phyloP scores from a whole-genome alignment of 1,284 basidiomycete species.

The Naganishia sp. region DNA sequence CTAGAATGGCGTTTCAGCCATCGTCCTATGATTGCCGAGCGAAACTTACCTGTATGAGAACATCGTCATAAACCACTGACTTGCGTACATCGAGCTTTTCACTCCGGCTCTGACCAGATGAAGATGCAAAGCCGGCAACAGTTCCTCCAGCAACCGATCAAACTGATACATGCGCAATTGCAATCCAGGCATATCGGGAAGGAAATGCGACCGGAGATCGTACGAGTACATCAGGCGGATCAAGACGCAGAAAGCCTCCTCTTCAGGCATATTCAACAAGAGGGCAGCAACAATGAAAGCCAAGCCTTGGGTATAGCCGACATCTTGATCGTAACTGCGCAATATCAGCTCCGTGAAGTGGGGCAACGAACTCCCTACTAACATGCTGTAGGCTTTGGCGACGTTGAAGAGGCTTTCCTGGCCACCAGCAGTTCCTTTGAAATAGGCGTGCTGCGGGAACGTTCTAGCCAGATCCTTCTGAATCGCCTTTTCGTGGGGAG shows the following conservation, averaged over 20 bases:
- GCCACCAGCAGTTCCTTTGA: slow-evolving; percentile 82
- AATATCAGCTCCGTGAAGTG: background rate
- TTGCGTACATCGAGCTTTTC: slow-evolving; percentile 93
- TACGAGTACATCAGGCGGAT: slow-evolving; percentile 98
- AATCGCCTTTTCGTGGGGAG: slow-evolving; percentile 90
- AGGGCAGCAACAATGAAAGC: slow-evolving; percentile 94
- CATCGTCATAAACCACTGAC: slow-evolving; percentile 96
- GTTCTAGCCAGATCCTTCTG: slow-evolving; percentile 88
- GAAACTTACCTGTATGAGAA: slow-evolving; percentile 78
- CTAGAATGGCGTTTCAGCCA: slow-evolving; percentile 55
- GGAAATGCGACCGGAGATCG: slow-evolving; percentile 90
- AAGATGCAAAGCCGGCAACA: slow-evolving; percentile 83
- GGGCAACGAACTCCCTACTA: slow-evolving; percentile 39
- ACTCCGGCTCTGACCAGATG: slow-evolving; percentile 91
- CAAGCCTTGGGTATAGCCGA: slow-evolving; percentile 95
- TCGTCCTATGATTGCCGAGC: background rate
- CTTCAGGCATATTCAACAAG: slow-evolving; percentile 96
- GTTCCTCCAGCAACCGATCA: slow-evolving; percentile 88
- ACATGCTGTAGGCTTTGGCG: slow-evolving; percentile 93
- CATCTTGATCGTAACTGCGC: slow-evolving; percentile 81
- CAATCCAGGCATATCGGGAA: slow-evolving; percentile 96
- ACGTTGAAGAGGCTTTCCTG: slow-evolving; percentile 98
- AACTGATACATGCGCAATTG: slow-evolving; percentile 88
- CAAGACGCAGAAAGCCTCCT: slow-evolving; percentile 94
- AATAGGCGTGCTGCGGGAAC: slow-evolving; percentile 97